Conservation (phyloP, 1,139 yeast species). For the Hemisphaericaspora xylanilytica region DNA sequence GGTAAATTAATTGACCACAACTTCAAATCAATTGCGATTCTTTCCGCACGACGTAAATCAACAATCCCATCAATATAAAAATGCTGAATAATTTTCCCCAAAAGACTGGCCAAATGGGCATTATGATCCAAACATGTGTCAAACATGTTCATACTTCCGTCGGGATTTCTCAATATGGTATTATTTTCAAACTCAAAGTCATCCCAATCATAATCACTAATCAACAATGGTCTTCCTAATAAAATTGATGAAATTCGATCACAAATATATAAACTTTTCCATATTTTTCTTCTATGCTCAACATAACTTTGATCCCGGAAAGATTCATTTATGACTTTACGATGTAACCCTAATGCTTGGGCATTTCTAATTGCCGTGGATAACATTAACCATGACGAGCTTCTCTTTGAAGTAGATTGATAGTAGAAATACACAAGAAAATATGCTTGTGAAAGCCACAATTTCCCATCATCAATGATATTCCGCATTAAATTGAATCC, state of each 20-base stretch:
- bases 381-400: constrained; percentile 32
- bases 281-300: constrained; percentile 28
- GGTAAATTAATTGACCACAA: constrained; percentile 31
- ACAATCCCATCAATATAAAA: constrained; percentile 26
- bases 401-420: constrained; percentile 33
- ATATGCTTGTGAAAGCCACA: constrained; percentile 42
- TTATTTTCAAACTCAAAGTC: constrained; percentile 17
- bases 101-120: constrained; percentile 14
- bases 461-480: constrained; percentile 32
- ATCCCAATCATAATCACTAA: constrained; percentile 40
- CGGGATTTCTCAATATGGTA: neutral
- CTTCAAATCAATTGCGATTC: constrained; percentile 33
- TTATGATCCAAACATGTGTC: constrained; percentile 8
- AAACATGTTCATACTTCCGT: constrained; percentile 4
- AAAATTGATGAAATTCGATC: constrained; percentile 38
- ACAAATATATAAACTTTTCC: constrained; percentile 37
- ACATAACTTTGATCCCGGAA: constrained; percentile 8
- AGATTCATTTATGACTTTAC: constrained; percentile 9
- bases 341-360: constrained; percentile 9
- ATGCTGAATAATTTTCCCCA: constrained; percentile 28
- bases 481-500: constrained; percentile 28
- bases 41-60: constrained; percentile 29
- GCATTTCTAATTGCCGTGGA: constrained; percentile 9
- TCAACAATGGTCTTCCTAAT: constrained; percentile 39
- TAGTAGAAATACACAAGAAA: constrained; percentile 33